A percentile compares a stretch with the other conserved stretches of the same genome.
These are phyloP conservation scores for Hemileccinum impolitum DNA, from an alignment of 768 basidiomycete species.

Conservation along the genomic window DNA sequence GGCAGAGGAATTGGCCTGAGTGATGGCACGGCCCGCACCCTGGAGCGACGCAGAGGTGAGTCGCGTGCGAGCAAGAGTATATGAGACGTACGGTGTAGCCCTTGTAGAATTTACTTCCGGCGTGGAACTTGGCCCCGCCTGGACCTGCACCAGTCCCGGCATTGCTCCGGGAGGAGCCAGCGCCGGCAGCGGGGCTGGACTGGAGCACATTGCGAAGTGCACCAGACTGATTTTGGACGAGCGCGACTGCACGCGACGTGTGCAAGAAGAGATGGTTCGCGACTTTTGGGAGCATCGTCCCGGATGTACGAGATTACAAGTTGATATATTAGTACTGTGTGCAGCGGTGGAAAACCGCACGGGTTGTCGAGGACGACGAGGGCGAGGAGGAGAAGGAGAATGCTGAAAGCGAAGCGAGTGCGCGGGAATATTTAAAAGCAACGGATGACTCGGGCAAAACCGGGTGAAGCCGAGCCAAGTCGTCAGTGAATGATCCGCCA, in stretches of 20 bases:
- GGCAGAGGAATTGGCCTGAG: slow-evolving; percentile 64
- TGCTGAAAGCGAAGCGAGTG: no score
- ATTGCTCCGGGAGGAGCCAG: slow-evolving; percentile 51
- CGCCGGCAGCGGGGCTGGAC: slow-evolving; percentile 42
- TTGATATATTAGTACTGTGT: slow-evolving; percentile 1
- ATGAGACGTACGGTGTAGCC: slow-evolving; percentile 56
- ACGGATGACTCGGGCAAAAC: background rate
- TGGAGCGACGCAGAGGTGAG: slow-evolving; percentile 27
- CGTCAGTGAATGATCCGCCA: slow-evolving; percentile 28
- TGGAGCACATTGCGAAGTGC: slow-evolving; percentile 78
- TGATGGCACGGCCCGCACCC: slow-evolving; percentile 68
- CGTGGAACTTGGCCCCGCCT: slow-evolving; percentile 68
- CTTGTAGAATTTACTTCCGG: slow-evolving; percentile 68
- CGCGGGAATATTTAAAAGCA: background rate
- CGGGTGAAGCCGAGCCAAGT: slow-evolving; percentile 7
- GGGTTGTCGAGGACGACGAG: slow-evolving; percentile 4
- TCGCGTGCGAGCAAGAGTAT: background rate
- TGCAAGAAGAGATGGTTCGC: slow-evolving; percentile 75
- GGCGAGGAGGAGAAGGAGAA: background rate
- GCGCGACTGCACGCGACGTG: slow-evolving; percentile 71
- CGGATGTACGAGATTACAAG: slow-evolving; percentile 1
- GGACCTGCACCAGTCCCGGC: slow-evolving; percentile 54
- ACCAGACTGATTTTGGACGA: slow-evolving; percentile 67
- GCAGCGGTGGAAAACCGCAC: background rate
- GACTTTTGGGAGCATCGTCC: slow-evolving; percentile 76